Evolutionary conservation across 2,329 filamentous ascomycete species (phyloP), one percentile per base, ranked within the genome.

Genomic region (Paradendryphiella salina): DNA sequence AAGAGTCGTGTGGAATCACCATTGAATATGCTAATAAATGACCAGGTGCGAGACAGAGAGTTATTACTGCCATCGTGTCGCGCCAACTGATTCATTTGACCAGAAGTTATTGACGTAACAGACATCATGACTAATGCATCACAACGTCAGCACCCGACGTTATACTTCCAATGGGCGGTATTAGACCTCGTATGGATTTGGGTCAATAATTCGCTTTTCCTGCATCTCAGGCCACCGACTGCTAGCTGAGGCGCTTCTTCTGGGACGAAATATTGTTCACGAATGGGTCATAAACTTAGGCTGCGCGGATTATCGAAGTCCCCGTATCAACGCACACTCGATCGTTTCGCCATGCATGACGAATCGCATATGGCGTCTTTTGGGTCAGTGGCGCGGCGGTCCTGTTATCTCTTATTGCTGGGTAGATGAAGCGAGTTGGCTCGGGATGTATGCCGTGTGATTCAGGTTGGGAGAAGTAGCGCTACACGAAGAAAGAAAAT

Each of bases 341-440:
- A 59, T 63, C 59, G 53, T 41, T 28, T 37, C 23, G 42, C 47
- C 29, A 48, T 59, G 60, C 58, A 61, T 56, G 23, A 26, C 5
- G 23, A 26, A 10, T 9, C 6, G 23, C 23, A 10, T 26, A 26
- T 26, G 23, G 23, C 8, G 23, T 26, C 1, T 26, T 26, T 26
- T 26, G 23, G 8, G 8, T 26, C 23, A 26, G 23, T 45, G 21
- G 20, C 39, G 32, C 47, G 11, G 44, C 28, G 11, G 28, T 35
- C n/a, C 15, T 31, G 32, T 35, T 36, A 23, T 20, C 17, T 28
- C 14, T 20, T 33, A 14, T 41, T 26, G 29, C 14, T 10, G 29
- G 10, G 15, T 18, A 39, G 28, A 45, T 32, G 4, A 36, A 17
- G 6, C 15, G 23, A 5, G 29, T 10, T 44, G 47, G 15, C 13